These are phyloP conservation scores for Stylosanthes scabra DNA, from an alignment of 331 rosid genomes.

Conservation along the genomic window DNA sequence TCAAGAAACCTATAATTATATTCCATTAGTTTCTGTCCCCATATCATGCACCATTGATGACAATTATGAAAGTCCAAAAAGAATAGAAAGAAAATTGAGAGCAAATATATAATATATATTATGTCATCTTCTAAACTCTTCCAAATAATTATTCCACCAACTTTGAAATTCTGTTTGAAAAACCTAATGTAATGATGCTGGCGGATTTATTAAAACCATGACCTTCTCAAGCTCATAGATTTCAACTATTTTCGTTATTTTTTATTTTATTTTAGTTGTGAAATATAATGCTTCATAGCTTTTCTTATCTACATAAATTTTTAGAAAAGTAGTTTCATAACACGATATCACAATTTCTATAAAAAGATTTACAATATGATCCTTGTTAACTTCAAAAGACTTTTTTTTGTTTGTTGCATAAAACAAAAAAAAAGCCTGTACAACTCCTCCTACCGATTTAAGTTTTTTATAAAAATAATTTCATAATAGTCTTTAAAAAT, in stretches of 20 bases:
- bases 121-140: slow-evolving; percentile 9
- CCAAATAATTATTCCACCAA: slow-evolving; percentile 5
- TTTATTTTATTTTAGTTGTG: not conserved
- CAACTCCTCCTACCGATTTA: no score
- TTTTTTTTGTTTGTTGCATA: no score
- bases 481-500: no score
- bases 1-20: slow-evolving; percentile 44
- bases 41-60: slow-evolving; percentile 36
- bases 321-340: no score
- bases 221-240: not conserved
- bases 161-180: not conserved
- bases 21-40: slow-evolving; percentile 56
- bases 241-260: not conserved
- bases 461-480: no score
- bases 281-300: no score
- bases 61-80: not conserved
- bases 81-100: not conserved
- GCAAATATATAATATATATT: not conserved
- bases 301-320: no score
- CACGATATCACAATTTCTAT: no score
- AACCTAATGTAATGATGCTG: slow-evolving; percentile 2
- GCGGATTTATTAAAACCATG: not conserved
- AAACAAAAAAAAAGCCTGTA: no score
- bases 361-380: no score
- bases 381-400: no score